phyloP scores from a whole-genome alignment of 1,139 yeast species.

The Diutina sp. region DNA sequence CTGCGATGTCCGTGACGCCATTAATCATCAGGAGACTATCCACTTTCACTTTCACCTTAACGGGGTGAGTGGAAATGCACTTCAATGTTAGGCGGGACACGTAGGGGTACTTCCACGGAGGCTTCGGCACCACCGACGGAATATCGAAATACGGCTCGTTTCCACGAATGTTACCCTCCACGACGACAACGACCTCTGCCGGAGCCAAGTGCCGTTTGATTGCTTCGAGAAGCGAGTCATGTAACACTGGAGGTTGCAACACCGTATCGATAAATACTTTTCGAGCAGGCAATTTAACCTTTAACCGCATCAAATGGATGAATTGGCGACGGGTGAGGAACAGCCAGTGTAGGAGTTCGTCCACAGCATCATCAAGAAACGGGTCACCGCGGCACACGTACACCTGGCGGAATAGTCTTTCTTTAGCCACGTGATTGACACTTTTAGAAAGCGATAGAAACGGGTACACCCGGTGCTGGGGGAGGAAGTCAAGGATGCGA shows the following conservation, averaged over 20 bases:
- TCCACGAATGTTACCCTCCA: too few species aligned
- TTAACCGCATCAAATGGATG: not conserved
- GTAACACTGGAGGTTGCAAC: too few species aligned
- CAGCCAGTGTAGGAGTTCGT: not conserved
- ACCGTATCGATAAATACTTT: too few species aligned
- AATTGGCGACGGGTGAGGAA: not conserved
- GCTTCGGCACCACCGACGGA: too few species aligned
- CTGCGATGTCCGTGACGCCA: not conserved
- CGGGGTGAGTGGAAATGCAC: too few species aligned
- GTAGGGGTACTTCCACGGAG: not conserved
- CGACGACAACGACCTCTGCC: not conserved
- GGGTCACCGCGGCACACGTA: not conserved
- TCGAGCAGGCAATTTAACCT: not conserved
- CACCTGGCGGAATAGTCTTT: not conserved
- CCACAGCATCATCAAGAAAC: not conserved
- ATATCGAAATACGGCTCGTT: too few species aligned
- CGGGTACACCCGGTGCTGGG: not conserved
- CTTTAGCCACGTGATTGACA: not conserved
- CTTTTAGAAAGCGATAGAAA: not conserved
- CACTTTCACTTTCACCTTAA: not conserved
- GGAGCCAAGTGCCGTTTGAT: not conserved
- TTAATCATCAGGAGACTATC: not conserved
- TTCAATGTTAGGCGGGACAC: not conserved
- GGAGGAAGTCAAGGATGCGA: not conserved
- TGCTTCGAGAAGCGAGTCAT: not conserved